Evolutionary conservation across 768 basidiomycete species (phyloP), one percentile per base, ranked within the genome.

Genomic region (Calvatia gigantea): DNA sequence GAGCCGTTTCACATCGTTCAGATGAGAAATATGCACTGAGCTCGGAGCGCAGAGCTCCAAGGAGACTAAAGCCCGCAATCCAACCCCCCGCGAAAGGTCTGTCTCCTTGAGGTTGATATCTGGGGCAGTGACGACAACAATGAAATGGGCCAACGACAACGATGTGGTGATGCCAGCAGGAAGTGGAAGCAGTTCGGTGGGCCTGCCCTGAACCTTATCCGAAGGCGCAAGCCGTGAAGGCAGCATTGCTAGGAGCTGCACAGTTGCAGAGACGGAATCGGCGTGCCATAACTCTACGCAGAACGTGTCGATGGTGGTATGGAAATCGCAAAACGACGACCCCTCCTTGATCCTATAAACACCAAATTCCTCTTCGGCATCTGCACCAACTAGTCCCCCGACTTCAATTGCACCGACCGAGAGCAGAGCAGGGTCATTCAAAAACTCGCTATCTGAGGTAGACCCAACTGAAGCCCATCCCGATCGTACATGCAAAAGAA

Each of bases 71-170:
- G 79, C 82, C 21, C 79, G 79, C 27, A 85, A 63, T 2, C 85
- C 83, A 53, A 90, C 67, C 3, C 92, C 92, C 27, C 91, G 81
- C 2, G 83, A 85, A 11, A 90, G 73, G 42, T 82, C 82, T 52
- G 79, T 78, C 51, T 87, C 87, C 0, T 76, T 70, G 0, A 90
- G 90, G 58, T 91, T 91, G 51, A 94, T 77, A 66, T 96, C 94
- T 32, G 80, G 80, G n/a, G 86, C 82, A 6, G 90, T 89, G 48
- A 93, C 65, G 54, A 90, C 84, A 8, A 89, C 63, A 25, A 85
- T 82, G 43, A 89, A 71, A 32, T 81, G 80, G 1, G 77, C 80
- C 41, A 94, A 59, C 0, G 89, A 78, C 31, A 87, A 19, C 27
- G 84, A 80, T 21, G 78, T 61, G 5, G 77, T 73, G 28, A 87